These are phyloP conservation scores for Dichotomopilus funicola DNA, from an alignment of 2,329 filamentous ascomycete genomes.

Conservation along the genomic window DNA sequence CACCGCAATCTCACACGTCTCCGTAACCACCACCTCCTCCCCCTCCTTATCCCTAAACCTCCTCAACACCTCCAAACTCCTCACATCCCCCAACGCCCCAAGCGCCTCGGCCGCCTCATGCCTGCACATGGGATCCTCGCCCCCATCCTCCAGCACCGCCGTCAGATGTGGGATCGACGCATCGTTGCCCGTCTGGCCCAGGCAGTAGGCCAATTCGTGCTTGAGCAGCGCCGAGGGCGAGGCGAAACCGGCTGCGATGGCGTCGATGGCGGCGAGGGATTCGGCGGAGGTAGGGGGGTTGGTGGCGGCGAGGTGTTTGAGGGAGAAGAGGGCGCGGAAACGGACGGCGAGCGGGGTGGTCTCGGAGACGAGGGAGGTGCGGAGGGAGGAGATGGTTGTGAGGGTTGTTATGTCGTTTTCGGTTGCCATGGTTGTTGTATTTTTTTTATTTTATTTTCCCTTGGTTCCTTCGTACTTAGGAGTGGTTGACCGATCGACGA, in stretches of 20 bases:
- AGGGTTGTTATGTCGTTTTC: not conserved
- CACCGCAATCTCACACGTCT: constrained; percentile 96
- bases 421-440: not conserved
- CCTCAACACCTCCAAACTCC: constrained; percentile 67
- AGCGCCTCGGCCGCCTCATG: constrained; percentile 96
- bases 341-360: constrained; percentile 74
- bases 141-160: constrained; percentile 64
- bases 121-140: constrained; percentile 91
- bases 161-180: constrained; percentile 68
- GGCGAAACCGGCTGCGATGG: constrained; percentile 79
- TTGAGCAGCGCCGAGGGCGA: constrained; percentile 88
- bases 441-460: not conserved
- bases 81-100: constrained; percentile 71
- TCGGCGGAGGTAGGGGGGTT: constrained; percentile 44
- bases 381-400: constrained; percentile 54
- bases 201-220: constrained; percentile 94
- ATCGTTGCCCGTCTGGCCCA: constrained; percentile 79
- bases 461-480: not conserved
- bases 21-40: constrained; percentile 75
- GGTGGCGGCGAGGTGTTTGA: constrained; percentile 83
- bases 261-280: constrained; percentile 53
- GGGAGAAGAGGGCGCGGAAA: constrained; percentile 94
- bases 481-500: no score
- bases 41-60: constrained; percentile 65
- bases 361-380: constrained; percentile 74